Evolutionary conservation across 2,329 filamentous ascomycete species (phyloP), one percentile per base, ranked within the genome.

Genomic region (Alternaria triticimaculans): DNA sequence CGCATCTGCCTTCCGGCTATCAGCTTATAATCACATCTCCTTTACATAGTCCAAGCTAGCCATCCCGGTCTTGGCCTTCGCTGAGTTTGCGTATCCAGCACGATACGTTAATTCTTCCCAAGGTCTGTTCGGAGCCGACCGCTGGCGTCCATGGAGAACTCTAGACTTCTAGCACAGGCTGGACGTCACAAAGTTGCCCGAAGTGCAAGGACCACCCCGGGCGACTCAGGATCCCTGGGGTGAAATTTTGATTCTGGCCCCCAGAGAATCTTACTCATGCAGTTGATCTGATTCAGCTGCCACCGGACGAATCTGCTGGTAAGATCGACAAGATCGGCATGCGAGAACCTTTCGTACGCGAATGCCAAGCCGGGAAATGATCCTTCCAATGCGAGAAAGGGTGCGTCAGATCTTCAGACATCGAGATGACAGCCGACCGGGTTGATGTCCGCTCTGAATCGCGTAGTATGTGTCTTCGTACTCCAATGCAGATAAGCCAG

Each of bases 281-380:
- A 3, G 28, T 37, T 18, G 12, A 14, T 33, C 37, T 21, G 20
- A 41, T 23, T 55, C 23, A 28, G 41, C 50, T 28, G 43, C 23
- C n/a, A 43, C 18, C 43, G 28, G 21, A 56, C 12, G 15, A 26
- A 55, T 28, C 43, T 46, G 56, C 30, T 30, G 26, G 60, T 23
- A 28, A 15, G 62, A 65, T 67, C 62, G 56, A 55, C 62, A 58
- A 33, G 48, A 65, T 62, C 56, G 43, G 33, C 59, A 25, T 37
- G 46, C 45, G 58, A 43, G 60, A 45, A 55, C 26, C 43, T 50
- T 48, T 44, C 30, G 12, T 15, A 10, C 37, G 21, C 43, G 41
- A 26, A 45, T 20, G n/a, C 44, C 46, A 44, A 53, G 56, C 41
- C 15, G 51, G 44, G 41, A 37, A 8, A 41, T 18, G 30, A 53